Base-by-base conservation (phyloP, 140 eudicot species). In the Senecio squalidus region DNA sequence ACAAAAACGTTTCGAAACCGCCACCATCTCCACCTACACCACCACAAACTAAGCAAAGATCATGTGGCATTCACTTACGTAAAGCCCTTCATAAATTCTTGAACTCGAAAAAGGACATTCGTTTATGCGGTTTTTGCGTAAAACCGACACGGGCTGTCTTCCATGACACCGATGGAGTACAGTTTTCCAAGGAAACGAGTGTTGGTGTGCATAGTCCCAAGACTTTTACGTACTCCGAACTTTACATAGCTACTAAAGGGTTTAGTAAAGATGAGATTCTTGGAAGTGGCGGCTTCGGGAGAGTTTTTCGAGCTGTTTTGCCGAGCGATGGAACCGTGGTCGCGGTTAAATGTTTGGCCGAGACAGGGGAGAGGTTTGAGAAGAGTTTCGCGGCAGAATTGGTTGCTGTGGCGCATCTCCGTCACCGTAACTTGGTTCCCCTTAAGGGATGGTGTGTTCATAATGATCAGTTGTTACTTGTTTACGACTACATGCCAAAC, bases 381-480 rank as follows among this genome's bases (percentile, higher is more conserved):
- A 92, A 87, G 74, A 84, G 95, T 2, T 92, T 92, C 50, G 86
- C 86, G n/a, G 96, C 98, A 0, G 98, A 92, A 68, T 60, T 92
- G 73, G 95, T 80, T 50, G 98, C 98, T 0, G 96, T 92, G 76
- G 96, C 98, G 4, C 91, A 92, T 66, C 79, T 92, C 24, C 88
- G 98, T 47, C 98, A 92, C 80, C 78, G 98, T 40, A 92, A 92
- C 47, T 85, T 92, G 15, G 98, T 92, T 5, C 74, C 86, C 6
- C 84, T 92, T 5, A 77, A 96, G 14, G 98, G 98, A 11, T 92
- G 98, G 98, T 92, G 96, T 24, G 78, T 92, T 31, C 88, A 92
- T 40, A 77, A 87, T 23, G 83, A 76, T 52, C 78, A 82, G 52
- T 66, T 92, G 43, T 60, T 86, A 6, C 89, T 92, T 23, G 98